Conservation (phyloP, 139 green algal genomes). For the Astrephomene gubernaculifera region DNA sequence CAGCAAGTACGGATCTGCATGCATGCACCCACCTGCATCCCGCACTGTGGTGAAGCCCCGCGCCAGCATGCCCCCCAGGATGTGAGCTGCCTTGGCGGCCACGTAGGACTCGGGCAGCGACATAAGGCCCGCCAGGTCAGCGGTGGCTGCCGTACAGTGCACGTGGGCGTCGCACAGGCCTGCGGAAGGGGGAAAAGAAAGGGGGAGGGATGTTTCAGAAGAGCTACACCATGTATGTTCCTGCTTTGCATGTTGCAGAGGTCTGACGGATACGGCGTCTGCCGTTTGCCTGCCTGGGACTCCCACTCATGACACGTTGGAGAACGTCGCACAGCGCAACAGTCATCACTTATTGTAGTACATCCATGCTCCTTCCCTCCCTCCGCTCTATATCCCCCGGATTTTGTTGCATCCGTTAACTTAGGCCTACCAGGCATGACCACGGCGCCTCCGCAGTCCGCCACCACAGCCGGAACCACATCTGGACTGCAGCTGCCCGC, state of each 20-base stretch:
- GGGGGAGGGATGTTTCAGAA: not conserved
- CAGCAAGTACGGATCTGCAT: too few species aligned
- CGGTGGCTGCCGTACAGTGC: constrained; percentile 70
- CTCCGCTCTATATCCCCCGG: not conserved
- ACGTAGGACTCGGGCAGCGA: constrained; percentile 63
- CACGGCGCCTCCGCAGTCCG: constrained; percentile 31
- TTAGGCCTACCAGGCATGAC: constrained; percentile 36
- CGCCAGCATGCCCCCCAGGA: constrained; percentile 73
- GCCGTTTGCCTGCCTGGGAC: not conserved
- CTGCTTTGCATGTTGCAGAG: not conserved
- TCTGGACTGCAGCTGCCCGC: not conserved
- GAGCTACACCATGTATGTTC: not conserved
- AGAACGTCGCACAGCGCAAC: not conserved
- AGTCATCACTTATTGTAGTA: not conserved
- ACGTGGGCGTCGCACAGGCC: constrained; percentile 76
- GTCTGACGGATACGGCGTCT: not conserved
- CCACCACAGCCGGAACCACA: constrained; percentile 11
- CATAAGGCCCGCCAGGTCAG: constrained; percentile 67
- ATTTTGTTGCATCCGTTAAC: not conserved
- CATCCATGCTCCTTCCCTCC: not conserved
- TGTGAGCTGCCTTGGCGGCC: constrained; percentile 45
- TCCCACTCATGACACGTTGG: not conserved
- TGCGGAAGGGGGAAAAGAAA: not conserved
- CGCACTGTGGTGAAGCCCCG: constrained; percentile 80
- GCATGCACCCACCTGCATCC: constrained; percentile 51